phyloP scores from a whole-genome alignment of 306 rosid species.

The Trifolium subterraneum region DNA sequence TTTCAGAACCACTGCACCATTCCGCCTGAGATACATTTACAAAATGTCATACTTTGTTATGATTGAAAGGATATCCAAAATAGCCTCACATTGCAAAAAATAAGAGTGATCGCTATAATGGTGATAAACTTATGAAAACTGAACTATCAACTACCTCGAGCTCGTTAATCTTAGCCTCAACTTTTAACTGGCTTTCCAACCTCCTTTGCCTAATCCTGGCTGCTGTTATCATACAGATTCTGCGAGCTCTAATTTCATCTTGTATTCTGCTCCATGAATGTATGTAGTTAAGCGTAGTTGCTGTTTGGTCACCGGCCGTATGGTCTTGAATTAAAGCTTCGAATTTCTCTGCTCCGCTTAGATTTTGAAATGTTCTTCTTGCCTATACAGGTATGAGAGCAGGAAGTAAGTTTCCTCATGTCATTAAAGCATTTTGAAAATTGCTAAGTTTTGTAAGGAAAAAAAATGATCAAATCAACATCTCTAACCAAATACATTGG shows the following conservation, averaged over 20 bases:
- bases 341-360: conserved; percentile 52
- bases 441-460: conserved; percentile 10
- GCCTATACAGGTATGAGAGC: conserved; percentile 48
- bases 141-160: conserved; percentile 57
- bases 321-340: conserved; percentile 62
- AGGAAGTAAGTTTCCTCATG: conserved; percentile 15
- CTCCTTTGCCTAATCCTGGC: conserved; percentile 63
- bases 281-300: conserved; percentile 61
- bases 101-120: neutral
- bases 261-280: conserved; percentile 83
- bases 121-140: neutral
- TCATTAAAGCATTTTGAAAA: conserved; percentile 14
- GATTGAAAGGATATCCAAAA: conserved; percentile 23
- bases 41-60: conserved; percentile 19
- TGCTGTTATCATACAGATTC: conserved; percentile 73
- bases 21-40: conserved; percentile 56
- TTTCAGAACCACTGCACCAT: conserved; percentile 80
- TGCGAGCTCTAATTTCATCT: conserved; percentile 68
- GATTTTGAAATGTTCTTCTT: conserved; percentile 53
- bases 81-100: neutral
- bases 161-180: conserved; percentile 76
- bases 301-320: conserved; percentile 57
- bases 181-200: conserved; percentile 67
- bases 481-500: neutral
- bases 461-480: conserved; percentile 15